These are phyloP conservation scores for Colletotrichum higginsianum DNA, from an alignment of 2,329 filamentous ascomycete genomes.

Conservation along the genomic window DNA sequence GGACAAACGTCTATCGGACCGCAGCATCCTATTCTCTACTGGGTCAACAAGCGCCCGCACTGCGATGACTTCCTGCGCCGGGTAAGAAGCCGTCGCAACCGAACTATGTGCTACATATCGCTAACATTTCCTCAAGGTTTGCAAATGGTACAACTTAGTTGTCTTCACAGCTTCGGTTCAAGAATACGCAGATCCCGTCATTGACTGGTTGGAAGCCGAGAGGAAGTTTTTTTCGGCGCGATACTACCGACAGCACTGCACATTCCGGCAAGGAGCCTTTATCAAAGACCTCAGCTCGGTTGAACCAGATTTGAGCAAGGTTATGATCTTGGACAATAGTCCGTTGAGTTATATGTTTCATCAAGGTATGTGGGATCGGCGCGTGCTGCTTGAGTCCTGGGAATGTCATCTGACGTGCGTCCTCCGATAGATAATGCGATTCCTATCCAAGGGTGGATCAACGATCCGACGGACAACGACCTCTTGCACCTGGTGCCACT, in stretches of 20 bases:
- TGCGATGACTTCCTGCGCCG: constrained; percentile 97
- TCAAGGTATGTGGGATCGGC: constrained; percentile 76
- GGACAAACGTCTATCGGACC: constrained; percentile 79
- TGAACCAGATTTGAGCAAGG: constrained; percentile 96
- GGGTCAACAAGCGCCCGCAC: constrained; percentile 96
- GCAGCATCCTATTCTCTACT: constrained; percentile 97
- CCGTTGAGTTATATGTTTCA: constrained; percentile 99
- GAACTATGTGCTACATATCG: neutral
- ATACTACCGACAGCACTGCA: constrained; percentile 98
- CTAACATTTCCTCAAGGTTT: constrained; percentile 69
- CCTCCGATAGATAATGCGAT: constrained; percentile 90
- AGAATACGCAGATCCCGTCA: constrained; percentile 98
- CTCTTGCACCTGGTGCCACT: constrained; percentile 92
- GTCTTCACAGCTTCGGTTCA: constrained; percentile 98
- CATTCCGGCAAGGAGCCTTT: constrained; percentile 93
- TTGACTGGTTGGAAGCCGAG: constrained; percentile 98
- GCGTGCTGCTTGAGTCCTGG: neutral
- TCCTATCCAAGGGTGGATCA: constrained; percentile 99
- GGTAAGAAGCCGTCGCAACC: constrained; percentile 59
- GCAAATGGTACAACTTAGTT: constrained; percentile 98
- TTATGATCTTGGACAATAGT: constrained; percentile 99
- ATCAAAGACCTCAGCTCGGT: constrained; percentile 98
- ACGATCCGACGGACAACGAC: constrained; percentile 96
- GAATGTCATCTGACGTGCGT: constrained; percentile 6
- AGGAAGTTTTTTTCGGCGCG: constrained; percentile 95